Base-by-base conservation (phyloP, 192 early-diverging fungal genomes). In the Coemansia brasiliensis region DNA sequence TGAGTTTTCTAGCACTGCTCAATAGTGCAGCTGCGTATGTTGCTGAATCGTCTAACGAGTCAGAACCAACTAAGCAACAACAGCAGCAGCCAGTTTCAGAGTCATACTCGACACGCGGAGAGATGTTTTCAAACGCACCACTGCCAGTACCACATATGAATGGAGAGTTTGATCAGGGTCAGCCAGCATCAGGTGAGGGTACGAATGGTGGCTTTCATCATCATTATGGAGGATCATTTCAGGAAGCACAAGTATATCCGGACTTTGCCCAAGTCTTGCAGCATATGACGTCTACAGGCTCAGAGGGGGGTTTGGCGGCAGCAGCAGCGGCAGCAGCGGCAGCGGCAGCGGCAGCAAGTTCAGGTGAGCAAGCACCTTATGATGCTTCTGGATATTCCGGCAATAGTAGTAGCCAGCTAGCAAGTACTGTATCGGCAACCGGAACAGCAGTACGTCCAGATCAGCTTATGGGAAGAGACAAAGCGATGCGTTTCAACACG, bases 21-120 rank as follows among this genome's bases (percentile, higher is more conserved):
- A 73, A 79, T 57, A 73, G 70, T 18, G 76, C 76, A 3, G 76
- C 70, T 1, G 70, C 64, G 1, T 78, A 59, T 40, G 62, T 79
- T 12, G 65, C 69, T 40, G 66, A 79, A 46, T 73, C 76, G n/a
- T 65, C 65, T 2, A 39, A 55, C 37, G 40, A 44, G 2, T 5
- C 39, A 10, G 39, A n/a, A 9, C 8, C 52, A 35, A 18, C 6
- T 5, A 43, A 39, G 25, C 58, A 59, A 38, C 24, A 20, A 22
- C 67, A 70, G 32, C 59, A 62, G 5, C 65, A 60, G 17, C 15
- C 37, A 2, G 41, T 49, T 15, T 13, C 49, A n/a, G 58, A 21
- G 5, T 29, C 61, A 3, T 72, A 69, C 35, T 12, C 63, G 29
- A 43, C 57, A 1, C 61, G 59, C 32, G 49, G 57, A 51, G 76